Evolutionary conservation across 208 protist species (phyloP).

Genomic region (Vickermania ingenoplastis): DNA sequence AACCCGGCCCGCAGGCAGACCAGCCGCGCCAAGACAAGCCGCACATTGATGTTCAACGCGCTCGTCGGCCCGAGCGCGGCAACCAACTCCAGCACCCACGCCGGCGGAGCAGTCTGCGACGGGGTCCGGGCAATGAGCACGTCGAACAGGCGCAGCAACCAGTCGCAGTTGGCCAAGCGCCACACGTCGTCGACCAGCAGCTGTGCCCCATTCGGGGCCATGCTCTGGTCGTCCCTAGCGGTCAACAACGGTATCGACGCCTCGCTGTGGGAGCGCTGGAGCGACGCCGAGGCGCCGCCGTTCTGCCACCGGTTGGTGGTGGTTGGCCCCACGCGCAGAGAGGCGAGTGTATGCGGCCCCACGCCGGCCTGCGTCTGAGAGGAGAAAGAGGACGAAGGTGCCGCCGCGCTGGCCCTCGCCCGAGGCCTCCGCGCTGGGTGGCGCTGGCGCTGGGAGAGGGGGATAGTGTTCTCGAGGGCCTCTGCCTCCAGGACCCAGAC

Average conservation of each 20-base stretch:
- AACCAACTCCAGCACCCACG: slow-evolving; percentile 70
- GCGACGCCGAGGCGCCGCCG: background rate
- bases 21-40: slow-evolving; percentile 47
- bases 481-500: background rate
- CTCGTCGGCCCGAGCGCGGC: slow-evolving; percentile 16
- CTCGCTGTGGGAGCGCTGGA: background rate
- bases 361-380: background rate
- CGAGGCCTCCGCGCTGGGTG: background rate
- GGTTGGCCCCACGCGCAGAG: background rate
- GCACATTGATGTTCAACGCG: slow-evolving; percentile 22
- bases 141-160: slow-evolving; percentile 22
- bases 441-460: background rate
- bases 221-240: background rate
- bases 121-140: slow-evolving; percentile 12
- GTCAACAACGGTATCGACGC: too few species aligned
- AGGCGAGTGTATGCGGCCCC: background rate
- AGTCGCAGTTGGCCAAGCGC: slow-evolving; percentile 3
- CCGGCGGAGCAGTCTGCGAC: background rate
- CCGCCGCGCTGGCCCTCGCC: background rate
- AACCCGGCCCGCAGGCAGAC: slow-evolving; percentile 29
- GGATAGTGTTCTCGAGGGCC: background rate
- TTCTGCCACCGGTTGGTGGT: too few species aligned
- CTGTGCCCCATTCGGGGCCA: background rate
- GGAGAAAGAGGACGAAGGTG: too few species aligned
- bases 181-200: background rate